These are phyloP conservation scores for Tylopilus sp. DNA, from an alignment of 1,284 basidiomycete species.

Conservation along the genomic window DNA sequence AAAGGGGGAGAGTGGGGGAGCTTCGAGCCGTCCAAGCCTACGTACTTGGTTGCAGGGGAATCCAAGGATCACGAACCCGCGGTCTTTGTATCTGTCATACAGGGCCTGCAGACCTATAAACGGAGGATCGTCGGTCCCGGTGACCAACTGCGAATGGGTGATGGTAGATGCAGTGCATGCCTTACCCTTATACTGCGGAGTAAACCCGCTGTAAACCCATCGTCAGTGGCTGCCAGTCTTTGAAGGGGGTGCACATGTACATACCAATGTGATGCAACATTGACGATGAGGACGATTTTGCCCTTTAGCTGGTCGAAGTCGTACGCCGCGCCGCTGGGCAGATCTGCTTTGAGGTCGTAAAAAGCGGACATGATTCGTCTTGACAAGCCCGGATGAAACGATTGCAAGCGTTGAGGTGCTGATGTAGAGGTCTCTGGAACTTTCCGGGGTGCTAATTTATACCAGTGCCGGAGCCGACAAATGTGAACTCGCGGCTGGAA, in stretches of 20 bases:
- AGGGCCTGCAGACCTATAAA: slow-evolving; percentile 69
- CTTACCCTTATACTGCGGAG: slow-evolving; percentile 79
- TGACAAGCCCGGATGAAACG: slow-evolving; percentile 13
- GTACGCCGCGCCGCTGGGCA: slow-evolving; percentile 50
- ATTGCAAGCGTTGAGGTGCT: slow-evolving; percentile 8
- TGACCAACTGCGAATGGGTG: background rate
- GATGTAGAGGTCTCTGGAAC: background rate
- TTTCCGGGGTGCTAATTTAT: background rate
- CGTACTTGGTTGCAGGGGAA: slow-evolving; percentile 91
- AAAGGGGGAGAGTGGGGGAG: background rate
- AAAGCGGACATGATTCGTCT: slow-evolving; percentile 39
- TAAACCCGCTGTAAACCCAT: slow-evolving; percentile 63
- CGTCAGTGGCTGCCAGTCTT: background rate
- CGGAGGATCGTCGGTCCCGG: background rate
- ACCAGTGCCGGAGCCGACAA: background rate
- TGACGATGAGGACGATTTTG: slow-evolving; percentile 73
- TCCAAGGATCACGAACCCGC: slow-evolving; percentile 75
- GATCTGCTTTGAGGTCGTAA: slow-evolving; percentile 60
- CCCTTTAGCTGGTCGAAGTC: slow-evolving; percentile 68
- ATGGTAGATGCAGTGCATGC: background rate
- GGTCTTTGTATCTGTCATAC: slow-evolving; percentile 80
- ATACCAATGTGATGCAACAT: slow-evolving; percentile 70
- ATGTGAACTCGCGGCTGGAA: background rate
- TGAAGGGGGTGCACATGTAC: slow-evolving; percentile 18
- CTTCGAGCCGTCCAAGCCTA: background rate